Conservation (phyloP, 164 flowering plant genomes). For the Kingdonia uniflora region DNA sequence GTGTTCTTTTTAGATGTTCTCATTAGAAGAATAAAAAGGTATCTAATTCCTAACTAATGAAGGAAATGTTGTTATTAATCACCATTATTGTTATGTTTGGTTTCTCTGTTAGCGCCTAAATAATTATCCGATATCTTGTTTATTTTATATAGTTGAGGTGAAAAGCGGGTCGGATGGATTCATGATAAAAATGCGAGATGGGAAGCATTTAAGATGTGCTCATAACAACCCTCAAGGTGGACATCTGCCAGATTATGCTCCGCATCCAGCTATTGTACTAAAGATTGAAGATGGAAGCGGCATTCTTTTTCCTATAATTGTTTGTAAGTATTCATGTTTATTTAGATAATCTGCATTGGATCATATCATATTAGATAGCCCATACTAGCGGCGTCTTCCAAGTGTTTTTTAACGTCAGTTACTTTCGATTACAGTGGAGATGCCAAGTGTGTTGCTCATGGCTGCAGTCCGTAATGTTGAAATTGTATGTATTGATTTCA, state of each 20-base stretch:
- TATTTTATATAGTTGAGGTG: conserved; percentile 67
- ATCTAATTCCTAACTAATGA: no score
- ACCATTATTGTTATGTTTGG: no score
- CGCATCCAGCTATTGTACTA: conserved; percentile 94
- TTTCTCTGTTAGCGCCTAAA: no score
- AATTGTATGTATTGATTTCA: conserved; percentile 80
- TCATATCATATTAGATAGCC: not conserved
- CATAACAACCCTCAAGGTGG: conserved; percentile 95
- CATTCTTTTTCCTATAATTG: conserved; percentile 93
- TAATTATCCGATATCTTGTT: not conserved
- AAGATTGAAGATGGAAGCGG: conserved; percentile 99
- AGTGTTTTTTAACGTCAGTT: not conserved
- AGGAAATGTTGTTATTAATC: no score
- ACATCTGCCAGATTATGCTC: conserved; percentile 84
- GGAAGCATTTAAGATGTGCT: conserved; percentile 68
- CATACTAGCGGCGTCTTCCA: no score
- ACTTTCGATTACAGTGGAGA: conserved; percentile 72
- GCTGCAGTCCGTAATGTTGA: conserved; percentile 92
- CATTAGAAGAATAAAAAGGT: no score
- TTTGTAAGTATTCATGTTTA: conserved; percentile 50
- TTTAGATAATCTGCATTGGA: not conserved
- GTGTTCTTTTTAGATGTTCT: no score
- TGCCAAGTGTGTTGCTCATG: conserved; percentile 95
- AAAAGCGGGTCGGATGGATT: conserved; percentile 90
- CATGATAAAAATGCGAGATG: conserved; percentile 93